Conservation (phyloP, 2,329 filamentous ascomycete species). For the Arachnomyces sp. region DNA sequence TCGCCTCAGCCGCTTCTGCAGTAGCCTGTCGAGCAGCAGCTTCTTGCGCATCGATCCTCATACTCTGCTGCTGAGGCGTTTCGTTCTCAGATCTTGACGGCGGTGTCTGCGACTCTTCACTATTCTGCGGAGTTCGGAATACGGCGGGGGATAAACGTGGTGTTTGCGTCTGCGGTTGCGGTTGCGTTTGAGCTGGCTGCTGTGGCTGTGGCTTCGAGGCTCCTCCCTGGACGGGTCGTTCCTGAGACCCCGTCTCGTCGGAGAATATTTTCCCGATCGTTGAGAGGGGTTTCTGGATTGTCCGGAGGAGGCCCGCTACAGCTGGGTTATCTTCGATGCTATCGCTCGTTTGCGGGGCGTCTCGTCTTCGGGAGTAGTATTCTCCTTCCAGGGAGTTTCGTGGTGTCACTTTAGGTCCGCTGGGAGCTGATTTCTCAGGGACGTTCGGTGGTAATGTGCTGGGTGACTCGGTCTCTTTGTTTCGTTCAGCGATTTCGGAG, state of each 20-base stretch:
- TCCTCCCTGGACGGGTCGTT: constrained; percentile 25
- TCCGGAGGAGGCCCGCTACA: constrained; percentile 75
- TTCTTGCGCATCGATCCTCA: constrained; percentile 65
- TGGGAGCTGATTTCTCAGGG: constrained; percentile 41
- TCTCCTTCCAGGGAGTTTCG: constrained; percentile 54
- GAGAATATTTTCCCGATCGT: constrained; percentile 94
- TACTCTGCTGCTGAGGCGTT: constrained; percentile 22
- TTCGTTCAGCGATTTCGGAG: constrained; percentile 87
- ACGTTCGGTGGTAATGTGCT: constrained; percentile 26
- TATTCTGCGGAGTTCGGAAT: constrained; percentile 35
- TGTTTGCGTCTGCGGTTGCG: constrained; percentile 28
- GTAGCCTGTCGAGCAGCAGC: constrained; percentile 84
- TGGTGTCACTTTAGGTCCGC: constrained; percentile 50
- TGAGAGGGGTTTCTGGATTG: constrained; percentile 81
- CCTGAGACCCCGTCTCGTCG: constrained; percentile 47
- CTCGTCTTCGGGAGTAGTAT: constrained; percentile 37
- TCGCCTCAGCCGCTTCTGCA: constrained; percentile 79
- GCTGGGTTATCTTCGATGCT: constrained; percentile 63
- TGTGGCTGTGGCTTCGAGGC: constrained; percentile 38
- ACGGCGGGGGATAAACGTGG: constrained; percentile 43
- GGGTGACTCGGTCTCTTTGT: constrained; percentile 48
- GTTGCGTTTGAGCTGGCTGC: constrained; percentile 6
- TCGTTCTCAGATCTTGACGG: constrained; percentile 17
- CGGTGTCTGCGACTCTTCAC: constrained; percentile 21
- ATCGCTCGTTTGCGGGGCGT: constrained; percentile 34